Conservation (phyloP, 2,329 filamentous ascomycete genomes). For the Aaosphaeria arxii region DNA sequence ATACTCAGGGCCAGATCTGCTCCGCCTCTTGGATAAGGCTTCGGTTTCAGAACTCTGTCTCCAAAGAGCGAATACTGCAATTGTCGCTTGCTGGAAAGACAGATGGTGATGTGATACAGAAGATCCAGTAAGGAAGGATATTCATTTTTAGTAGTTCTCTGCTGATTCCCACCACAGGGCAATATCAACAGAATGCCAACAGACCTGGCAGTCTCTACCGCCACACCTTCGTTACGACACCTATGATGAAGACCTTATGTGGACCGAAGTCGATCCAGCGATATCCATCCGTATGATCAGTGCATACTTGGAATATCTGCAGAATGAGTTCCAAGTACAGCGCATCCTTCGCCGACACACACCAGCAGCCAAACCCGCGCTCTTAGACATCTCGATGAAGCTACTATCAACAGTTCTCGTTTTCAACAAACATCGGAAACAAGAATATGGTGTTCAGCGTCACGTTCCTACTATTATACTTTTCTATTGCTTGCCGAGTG, state of each 20-base stretch:
- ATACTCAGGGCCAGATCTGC: conserved; percentile 23
- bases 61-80: conserved; percentile 31
- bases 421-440: conserved; percentile 30
- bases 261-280: conserved; percentile 20
- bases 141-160: background rate
- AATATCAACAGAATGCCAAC: conserved; percentile 23
- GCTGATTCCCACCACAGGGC: conserved; percentile 10
- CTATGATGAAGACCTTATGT: conserved; percentile 29
- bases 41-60: conserved; percentile 21
- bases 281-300: conserved; percentile 25
- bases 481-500: conserved; percentile 36
- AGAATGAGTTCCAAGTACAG: conserved; percentile 33
- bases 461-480: conserved; percentile 33
- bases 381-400: conserved; percentile 32
- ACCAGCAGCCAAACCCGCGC: conserved; percentile 25
- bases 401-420: conserved; percentile 28
- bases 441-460: conserved; percentile 24
- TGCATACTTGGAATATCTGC: conserved; percentile 32
- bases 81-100: conserved; percentile 30
- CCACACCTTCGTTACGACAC: conserved; percentile 33
- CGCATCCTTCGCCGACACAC: conserved; percentile 30
- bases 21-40: conserved; percentile 25
- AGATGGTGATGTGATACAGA: conserved; percentile 23
- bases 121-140: conserved; percentile 24
- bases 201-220: conserved; percentile 27